Conservation (phyloP, 2,329 filamentous ascomycete genomes). For the Phaeoacremonium minimum region DNA sequence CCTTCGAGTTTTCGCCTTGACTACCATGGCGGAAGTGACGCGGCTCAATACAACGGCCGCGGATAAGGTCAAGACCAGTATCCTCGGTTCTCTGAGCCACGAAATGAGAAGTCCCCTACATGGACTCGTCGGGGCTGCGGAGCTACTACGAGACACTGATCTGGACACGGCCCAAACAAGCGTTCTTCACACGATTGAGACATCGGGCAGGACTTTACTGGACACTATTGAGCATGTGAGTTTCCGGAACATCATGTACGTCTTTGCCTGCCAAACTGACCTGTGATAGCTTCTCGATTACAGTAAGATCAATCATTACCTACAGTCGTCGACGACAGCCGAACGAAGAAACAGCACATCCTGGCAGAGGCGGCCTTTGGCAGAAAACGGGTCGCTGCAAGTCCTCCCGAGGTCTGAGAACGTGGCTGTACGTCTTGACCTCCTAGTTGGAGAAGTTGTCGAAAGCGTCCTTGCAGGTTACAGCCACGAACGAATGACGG, state of each 20-base stretch:
- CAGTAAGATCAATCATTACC: conserved; percentile 45
- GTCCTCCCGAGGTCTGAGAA: conserved; percentile 2
- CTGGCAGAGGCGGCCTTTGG: conserved; percentile 7
- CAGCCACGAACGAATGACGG: conserved; percentile 23
- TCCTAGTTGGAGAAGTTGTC: conserved; percentile 39
- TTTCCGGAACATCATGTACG: too few relatives aligned
- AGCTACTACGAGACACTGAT: conserved; percentile 47
- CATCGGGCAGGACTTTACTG: conserved; percentile 44
- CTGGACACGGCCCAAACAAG: conserved; percentile 41
- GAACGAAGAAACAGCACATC: conserved; percentile 9
- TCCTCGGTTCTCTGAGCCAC: conserved; percentile 57
- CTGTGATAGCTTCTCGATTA: conserved; percentile 50
- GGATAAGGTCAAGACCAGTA: conserved; percentile 49
- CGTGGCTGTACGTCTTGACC: conserved; percentile 27
- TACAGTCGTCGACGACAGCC: conserved; percentile 10
- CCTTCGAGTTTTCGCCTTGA: conserved; percentile 45
- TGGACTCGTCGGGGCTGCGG: conserved; percentile 50
- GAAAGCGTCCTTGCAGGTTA: conserved; percentile 43
- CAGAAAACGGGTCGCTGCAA: conserved; percentile 4
- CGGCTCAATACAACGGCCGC: conserved; percentile 31
- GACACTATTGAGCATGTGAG: conserved; percentile 47
- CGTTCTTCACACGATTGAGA: conserved; percentile 43
- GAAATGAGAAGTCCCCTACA: conserved; percentile 59
- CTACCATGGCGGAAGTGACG: conserved; percentile 52
- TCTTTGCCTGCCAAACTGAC: too few relatives aligned